Evolutionary conservation across 2,329 filamentous ascomycete species (phyloP).

Genomic region (Hypomyces rosellus): DNA sequence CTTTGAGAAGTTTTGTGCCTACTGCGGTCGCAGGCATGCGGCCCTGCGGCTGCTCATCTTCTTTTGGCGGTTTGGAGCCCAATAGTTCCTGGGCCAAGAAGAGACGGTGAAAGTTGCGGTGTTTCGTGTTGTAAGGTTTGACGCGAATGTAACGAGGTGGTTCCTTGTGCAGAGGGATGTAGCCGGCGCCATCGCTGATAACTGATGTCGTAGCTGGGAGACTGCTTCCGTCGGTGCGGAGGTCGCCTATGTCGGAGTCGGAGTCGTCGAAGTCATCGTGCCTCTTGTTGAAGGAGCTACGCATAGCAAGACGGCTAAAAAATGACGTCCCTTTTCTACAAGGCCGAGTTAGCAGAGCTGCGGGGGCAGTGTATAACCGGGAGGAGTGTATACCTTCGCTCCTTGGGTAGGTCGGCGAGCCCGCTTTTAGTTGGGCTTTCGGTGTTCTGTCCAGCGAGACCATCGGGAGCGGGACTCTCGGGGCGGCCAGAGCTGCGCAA

Average conservation of each 20-base stretch:
- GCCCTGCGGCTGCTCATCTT: conserved; percentile 20
- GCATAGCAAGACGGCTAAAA: conserved; percentile 72
- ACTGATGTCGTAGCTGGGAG: conserved; percentile 75
- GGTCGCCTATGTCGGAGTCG: conserved; percentile 63
- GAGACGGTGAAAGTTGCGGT: conserved; percentile 73
- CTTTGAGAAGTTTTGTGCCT: conserved; percentile 35
- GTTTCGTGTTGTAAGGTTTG: conserved; percentile 71
- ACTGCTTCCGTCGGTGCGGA: conserved; percentile 72
- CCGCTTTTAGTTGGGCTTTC: conserved; percentile 35
- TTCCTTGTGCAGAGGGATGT: conserved; percentile 79
- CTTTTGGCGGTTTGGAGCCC: conserved; percentile 41
- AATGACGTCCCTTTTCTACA: conserved; percentile 81
- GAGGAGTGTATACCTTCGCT: conserved; percentile 52
- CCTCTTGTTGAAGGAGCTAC: conserved; percentile 67
- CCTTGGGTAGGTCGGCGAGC: conserved; percentile 44
- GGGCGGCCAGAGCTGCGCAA: conserved; percentile 46
- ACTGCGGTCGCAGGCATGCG: conserved; percentile 31
- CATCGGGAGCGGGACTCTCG: conserved; percentile 44
- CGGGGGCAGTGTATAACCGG: no score
- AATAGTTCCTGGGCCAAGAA: conserved; percentile 90
- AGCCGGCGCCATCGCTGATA: conserved; percentile 61
- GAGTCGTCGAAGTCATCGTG: conserved; percentile 51
- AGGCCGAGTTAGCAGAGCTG: conserved; percentile 9
- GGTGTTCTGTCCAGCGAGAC: conserved; percentile 31
- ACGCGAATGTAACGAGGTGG: conserved; percentile 89